Base-by-base conservation (phyloP, 2,329 filamentous ascomycete species). In the Phaeosphaeria sp. region DNA sequence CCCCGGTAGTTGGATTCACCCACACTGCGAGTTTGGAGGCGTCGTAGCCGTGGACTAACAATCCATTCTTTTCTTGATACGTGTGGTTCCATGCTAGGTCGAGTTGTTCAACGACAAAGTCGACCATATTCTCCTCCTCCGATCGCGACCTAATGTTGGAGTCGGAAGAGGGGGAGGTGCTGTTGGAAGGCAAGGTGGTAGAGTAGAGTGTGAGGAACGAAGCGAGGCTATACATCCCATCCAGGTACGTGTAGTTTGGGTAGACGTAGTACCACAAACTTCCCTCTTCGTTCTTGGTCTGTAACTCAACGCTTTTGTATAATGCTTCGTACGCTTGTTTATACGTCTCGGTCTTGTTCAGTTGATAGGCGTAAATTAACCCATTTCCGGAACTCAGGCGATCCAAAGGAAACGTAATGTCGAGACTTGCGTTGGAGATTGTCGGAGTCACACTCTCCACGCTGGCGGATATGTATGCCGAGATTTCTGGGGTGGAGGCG, bases 11-110 rank as follows among this genome's bases (percentile, higher is more conserved):
- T 0, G 76, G 72, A 51, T 84, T 77, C 0, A 85, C 84, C 85
- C 85, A 87, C 0, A 79, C 67, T 4, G 84, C 83, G 0, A 64
- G 78, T 56, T 77, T 79, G 9, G 73, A 75, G 33, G 79, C 79
- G 57, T 87, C 85, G 63, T 85, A 87, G 5, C 85, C 84, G 59
- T 87, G 85, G 0, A 84, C 80, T 0, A 85, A 72, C 0, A 86
- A 73, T 0, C 80, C 79, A 0, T 77, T 79, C 2, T 68, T 57
- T 61, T 82, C 73, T 15, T 71, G 64, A 55, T 36, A 36, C 8
- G 80, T 82, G 58, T 80, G 79, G 47, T 68, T 61, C 60, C 81
- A 78, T 22, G 86, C 72, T 2, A 83, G 76, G 11, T 80, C 75
- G 13, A 67, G 53, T 50, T 72, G 66, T 0, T 42, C 27, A 18